Evolutionary conservation across 2,329 filamentous ascomycete genomes (phyloP).

Genomic region (Penicillium paneum): DNA sequence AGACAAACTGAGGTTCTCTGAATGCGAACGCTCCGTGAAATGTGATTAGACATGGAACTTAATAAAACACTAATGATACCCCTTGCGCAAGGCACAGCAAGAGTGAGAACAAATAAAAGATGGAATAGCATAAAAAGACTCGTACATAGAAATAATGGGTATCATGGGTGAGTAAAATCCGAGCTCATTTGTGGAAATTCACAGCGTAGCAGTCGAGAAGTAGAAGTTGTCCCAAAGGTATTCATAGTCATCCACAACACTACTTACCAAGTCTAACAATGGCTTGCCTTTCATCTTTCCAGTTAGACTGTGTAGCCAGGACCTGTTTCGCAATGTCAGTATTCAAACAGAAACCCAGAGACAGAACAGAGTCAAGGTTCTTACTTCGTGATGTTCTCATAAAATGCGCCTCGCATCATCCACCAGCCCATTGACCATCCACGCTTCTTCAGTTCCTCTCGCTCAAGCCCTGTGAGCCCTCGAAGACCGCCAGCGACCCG

Average conservation of each 20-base stretch:
- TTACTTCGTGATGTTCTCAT: constrained; percentile 79
- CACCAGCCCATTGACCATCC: constrained; percentile 94
- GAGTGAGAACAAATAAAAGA: constrained; percentile 16
- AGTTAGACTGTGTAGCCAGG: constrained; percentile 66
- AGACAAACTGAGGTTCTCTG: constrained; percentile 70
- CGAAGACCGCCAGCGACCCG: constrained; percentile 67
- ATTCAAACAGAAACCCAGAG: background rate
- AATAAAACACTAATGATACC: constrained; percentile 29
- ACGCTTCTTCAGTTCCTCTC: constrained; percentile 82
- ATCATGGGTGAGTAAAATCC: constrained; percentile 17
- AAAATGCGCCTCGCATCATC: constrained; percentile 94
- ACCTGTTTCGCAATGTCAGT: constrained; percentile 40
- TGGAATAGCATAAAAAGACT: constrained; percentile 7
- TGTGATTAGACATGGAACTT: constrained; percentile 17
- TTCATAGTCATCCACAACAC: constrained; percentile 91
- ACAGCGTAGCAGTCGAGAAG: constrained; percentile 65
- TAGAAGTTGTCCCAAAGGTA: constrained; percentile 99
- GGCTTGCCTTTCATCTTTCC: constrained; percentile 68
- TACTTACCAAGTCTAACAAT: constrained; percentile 75
- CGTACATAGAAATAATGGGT: constrained; percentile 17
- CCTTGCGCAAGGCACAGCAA: constrained; percentile 11
- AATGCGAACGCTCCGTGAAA: constrained; percentile 20
- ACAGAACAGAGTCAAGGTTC: constrained; percentile 19
- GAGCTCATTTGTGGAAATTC: constrained; percentile 12
- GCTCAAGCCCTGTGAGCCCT: constrained; percentile 77